These are phyloP conservation scores for Diaporthe amygdali DNA, from an alignment of 2,329 filamentous ascomycete species.

Conservation along the genomic window DNA sequence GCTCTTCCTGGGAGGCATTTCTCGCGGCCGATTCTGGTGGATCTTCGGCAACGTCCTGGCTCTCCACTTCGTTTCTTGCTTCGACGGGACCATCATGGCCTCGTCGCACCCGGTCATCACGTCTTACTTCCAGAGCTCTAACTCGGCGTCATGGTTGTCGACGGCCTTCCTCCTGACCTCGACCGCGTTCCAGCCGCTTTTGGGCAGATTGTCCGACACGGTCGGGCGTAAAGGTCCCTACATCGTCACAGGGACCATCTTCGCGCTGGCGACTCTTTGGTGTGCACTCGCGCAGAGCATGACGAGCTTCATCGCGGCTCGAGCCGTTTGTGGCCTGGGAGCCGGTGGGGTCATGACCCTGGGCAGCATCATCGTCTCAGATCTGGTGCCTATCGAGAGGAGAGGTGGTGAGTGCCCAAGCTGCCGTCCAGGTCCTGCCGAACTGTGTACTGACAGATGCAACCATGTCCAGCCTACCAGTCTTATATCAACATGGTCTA, in stretches of 20 bases:
- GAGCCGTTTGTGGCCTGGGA: conserved; percentile 74
- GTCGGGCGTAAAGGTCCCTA: conserved; percentile 73
- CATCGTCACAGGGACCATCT: conserved; percentile 66
- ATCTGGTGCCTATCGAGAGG: conserved; percentile 76
- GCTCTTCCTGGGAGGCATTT: conserved; percentile 51
- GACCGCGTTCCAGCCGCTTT: conserved; percentile 76
- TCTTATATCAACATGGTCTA: conserved; percentile 72
- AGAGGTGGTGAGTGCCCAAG: conserved; percentile 31
- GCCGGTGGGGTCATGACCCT: conserved; percentile 74
- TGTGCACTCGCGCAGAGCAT: conserved; percentile 73
- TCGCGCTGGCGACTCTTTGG: conserved; percentile 69
- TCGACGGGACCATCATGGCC: conserved; percentile 83
- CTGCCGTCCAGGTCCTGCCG: not conserved
- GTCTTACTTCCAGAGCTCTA: conserved; percentile 78
- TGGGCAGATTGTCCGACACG: conserved; percentile 76
- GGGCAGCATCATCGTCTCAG: conserved; percentile 73
- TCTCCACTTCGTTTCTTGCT: conserved; percentile 65
- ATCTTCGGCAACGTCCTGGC: conserved; percentile 65
- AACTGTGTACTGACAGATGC: not conserved
- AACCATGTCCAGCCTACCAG: conserved; percentile 60
- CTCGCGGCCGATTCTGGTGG: conserved; percentile 61
- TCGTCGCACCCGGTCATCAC: conserved; percentile 80
- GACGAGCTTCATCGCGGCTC: conserved; percentile 71
- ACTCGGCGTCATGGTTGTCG: conserved; percentile 82
- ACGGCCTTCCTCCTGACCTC: conserved; percentile 80